Percentiles rank a stretch among this genome's conserved stretches.
These are phyloP conservation scores for Curvularia lunata DNA, from an alignment of 2,329 filamentous ascomycete genomes.

Conservation along the genomic window DNA sequence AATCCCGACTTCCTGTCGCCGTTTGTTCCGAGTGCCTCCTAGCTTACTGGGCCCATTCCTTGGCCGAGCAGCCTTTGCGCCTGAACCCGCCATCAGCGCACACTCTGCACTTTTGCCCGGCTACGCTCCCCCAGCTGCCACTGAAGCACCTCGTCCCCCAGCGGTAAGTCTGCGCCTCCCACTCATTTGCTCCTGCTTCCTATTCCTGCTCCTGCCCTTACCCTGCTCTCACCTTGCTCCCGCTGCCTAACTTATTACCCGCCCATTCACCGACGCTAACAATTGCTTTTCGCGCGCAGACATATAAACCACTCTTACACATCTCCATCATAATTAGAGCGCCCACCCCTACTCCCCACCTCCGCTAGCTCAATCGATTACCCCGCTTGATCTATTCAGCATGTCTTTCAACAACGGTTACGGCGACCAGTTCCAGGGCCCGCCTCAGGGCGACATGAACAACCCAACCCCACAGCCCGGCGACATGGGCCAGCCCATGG, in stretches of 20 bases:
- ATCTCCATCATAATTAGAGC: constrained; percentile 42
- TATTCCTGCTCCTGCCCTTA: neutral
- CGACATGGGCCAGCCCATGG: constrained; percentile 64
- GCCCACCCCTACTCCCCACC: constrained; percentile 28
- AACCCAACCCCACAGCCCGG: constrained; percentile 56
- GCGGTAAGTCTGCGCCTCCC: constrained; percentile 39
- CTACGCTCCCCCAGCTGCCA: constrained; percentile 22
- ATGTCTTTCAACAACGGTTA: constrained; percentile 74
- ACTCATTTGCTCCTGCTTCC: neutral
- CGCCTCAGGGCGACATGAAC: constrained; percentile 59
- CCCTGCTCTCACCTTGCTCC: constrained; percentile 12
- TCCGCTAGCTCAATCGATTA: constrained; percentile 22
- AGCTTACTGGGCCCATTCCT: constrained; percentile 20
- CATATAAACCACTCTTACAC: constrained; percentile 30
- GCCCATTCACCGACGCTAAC: constrained; percentile 38
- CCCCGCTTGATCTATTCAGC: constrained; percentile 40
- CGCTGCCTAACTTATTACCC: constrained; percentile 20
- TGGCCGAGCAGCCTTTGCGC: constrained; percentile 29
- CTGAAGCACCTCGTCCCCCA: constrained; percentile 23
- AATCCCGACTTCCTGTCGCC: constrained; percentile 43
- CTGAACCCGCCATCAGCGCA: constrained; percentile 27
- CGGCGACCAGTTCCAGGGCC: constrained; percentile 63
- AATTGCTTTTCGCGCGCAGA: constrained; percentile 27
- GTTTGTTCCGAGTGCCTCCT: constrained; percentile 39
- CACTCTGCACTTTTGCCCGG: constrained; percentile 23